These are phyloP conservation scores for Rhodotorula sp. DNA, from an alignment of 1,284 basidiomycete genomes.

Conservation along the genomic window DNA sequence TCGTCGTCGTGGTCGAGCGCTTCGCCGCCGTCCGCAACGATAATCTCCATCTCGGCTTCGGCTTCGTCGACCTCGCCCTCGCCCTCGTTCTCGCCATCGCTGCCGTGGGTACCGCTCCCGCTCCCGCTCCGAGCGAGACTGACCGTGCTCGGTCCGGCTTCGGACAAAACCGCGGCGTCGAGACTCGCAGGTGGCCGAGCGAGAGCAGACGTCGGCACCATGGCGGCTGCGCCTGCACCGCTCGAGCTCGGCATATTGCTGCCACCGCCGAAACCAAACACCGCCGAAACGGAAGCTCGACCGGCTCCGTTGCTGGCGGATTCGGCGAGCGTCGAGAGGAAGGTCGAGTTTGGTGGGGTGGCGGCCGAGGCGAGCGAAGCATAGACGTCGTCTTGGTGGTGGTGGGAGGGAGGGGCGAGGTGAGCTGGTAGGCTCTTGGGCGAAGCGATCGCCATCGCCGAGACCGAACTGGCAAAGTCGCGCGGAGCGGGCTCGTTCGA, in stretches of 20 bases:
- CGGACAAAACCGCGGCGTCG: slow-evolving; percentile 10
- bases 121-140: slow-evolving; percentile 2
- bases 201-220: slow-evolving; percentile 4
- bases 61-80: slow-evolving; percentile 4
- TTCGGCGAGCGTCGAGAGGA: slow-evolving; percentile 55
- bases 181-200: slow-evolving; percentile 1
- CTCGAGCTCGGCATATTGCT: not conserved
- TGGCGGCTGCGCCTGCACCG: slow-evolving; percentile 6
- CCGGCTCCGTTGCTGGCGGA: not conserved
- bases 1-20: not conserved
- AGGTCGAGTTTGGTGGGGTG: slow-evolving; percentile 56
- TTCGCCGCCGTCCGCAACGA: not conserved
- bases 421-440: slow-evolving; percentile 7
- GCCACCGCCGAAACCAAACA: slow-evolving; percentile 1
- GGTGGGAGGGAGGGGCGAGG: slow-evolving; percentile 9
- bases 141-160: not conserved
- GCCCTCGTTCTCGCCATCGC: slow-evolving; percentile 6
- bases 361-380: slow-evolving; percentile 41
- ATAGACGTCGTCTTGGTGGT: slow-evolving; percentile 12
- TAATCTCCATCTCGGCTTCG: not conserved
- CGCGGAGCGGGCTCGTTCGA: not conserved
- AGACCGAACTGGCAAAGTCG: not conserved
- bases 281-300: not conserved
- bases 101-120: slow-evolving; percentile 5
- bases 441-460: slow-evolving; percentile 9